Evolutionary conservation across 345 rosid genomes (phyloP).

Genomic region (Brassica juncea): DNA sequence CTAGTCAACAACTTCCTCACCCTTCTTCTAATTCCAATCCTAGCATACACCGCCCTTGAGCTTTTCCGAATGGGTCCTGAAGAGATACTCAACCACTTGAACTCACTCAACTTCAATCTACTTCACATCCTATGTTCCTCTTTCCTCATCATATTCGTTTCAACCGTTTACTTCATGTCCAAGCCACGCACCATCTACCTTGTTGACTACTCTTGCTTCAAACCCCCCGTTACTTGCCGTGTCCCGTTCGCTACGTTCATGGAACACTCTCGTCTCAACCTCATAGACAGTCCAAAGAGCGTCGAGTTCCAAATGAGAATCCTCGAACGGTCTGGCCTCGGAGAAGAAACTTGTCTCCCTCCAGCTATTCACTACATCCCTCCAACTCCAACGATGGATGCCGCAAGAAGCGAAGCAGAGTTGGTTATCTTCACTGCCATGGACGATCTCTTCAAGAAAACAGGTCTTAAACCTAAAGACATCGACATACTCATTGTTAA

Average conservation of each 20-base stretch:
- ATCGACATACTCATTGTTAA: slow-evolving; percentile 69
- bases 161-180: slow-evolving; percentile 69
- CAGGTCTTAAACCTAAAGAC: slow-evolving; percentile 67
- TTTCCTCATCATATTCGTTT: slow-evolving; percentile 45
- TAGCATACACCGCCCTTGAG: slow-evolving; percentile 44
- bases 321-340: slow-evolving; percentile 73
- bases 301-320: slow-evolving; percentile 69
- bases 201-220: slow-evolving; percentile 65
- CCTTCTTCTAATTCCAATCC: slow-evolving; percentile 53
- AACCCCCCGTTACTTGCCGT: slow-evolving; percentile 59
- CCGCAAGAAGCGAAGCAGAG: slow-evolving; percentile 62
- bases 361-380: slow-evolving; percentile 81
- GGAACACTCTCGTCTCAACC: slow-evolving; percentile 61
- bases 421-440: slow-evolving; percentile 68
- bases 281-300: slow-evolving; percentile 49
- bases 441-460: slow-evolving; percentile 64
- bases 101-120: slow-evolving; percentile 51
- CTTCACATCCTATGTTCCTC: slow-evolving; percentile 50
- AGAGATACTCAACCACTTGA: slow-evolving; percentile 48
- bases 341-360: slow-evolving; percentile 76
- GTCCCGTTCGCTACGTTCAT: slow-evolving; percentile 70
- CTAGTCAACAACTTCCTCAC: slow-evolving; percentile 65
- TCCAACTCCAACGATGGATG: slow-evolving; percentile 69
- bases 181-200: slow-evolving; percentile 61
- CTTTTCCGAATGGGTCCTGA: slow-evolving; percentile 56